A percentile compares a stretch with the other conserved stretches of the same genome.
phyloP scores from a whole-genome alignment of 2,329 filamentous ascomycete species.

The Didymella exigua region DNA sequence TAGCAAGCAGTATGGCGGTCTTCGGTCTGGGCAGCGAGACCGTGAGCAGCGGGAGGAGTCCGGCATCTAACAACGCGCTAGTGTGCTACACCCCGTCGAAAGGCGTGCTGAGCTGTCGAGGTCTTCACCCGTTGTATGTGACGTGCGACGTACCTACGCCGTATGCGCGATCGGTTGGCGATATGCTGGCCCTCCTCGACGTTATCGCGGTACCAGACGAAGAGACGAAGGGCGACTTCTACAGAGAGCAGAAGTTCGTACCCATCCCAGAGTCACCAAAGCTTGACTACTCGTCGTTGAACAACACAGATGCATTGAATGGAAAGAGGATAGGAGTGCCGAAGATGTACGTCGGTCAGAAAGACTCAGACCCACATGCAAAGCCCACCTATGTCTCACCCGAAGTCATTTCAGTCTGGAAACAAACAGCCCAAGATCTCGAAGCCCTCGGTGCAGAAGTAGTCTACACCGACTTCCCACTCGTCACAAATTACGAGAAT shows the following conservation, averaged over 20 bases:
- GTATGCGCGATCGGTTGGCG: constrained; percentile 57
- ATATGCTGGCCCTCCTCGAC: constrained; percentile 58
- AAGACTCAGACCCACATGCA: constrained; percentile 38
- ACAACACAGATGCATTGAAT: constrained; percentile 40
- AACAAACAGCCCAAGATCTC: constrained; percentile 45
- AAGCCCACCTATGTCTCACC: constrained; percentile 45
- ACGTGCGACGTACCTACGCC: constrained; percentile 63
- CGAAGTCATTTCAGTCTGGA: constrained; percentile 48
- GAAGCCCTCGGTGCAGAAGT: constrained; percentile 52
- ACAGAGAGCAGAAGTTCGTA: constrained; percentile 58
- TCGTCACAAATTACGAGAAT: constrained; percentile 55
- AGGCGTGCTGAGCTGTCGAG: constrained; percentile 58
- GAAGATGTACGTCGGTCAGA: constrained; percentile 57
- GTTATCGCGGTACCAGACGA: constrained; percentile 55
- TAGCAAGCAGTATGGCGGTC: constrained; percentile 56
- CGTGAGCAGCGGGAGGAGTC: constrained; percentile 61
- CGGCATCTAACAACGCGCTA: constrained; percentile 62
- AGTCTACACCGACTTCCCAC: constrained; percentile 53
- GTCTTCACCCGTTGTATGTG: constrained; percentile 62
- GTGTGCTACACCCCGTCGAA: constrained; percentile 63
- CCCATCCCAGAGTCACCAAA: constrained; percentile 47
- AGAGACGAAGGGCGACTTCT: constrained; percentile 58
- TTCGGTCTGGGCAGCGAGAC: constrained; percentile 64
- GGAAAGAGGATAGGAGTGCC: constrained; percentile 59
- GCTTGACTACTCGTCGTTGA: constrained; percentile 46